Evolutionary conservation across 805 yeast species (phyloP), one percentile per base, ranked within the genome.

Genomic region (Peterozyma toletana): DNA sequence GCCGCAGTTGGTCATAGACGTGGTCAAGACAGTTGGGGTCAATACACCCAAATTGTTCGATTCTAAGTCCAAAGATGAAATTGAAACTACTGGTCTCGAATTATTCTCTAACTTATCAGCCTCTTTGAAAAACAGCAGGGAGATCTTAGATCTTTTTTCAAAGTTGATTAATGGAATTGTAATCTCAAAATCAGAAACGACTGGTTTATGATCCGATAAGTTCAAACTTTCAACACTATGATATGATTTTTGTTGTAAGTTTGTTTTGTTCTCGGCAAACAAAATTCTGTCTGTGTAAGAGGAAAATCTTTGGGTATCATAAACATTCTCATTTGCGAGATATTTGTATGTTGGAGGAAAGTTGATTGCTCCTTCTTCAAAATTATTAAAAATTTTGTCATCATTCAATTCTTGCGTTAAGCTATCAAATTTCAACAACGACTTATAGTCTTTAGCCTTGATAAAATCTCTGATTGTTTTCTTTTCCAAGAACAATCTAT

Each of bases 271-370:
- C 3, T 60, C 58, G 1, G 70, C 57, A 53, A 61, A 70, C 16
- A 78, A 53, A 2, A 79, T 67, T 30, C 86, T 64, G 48, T 79
- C 86, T 0, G 84, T 78, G 53, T 78, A 79, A 1, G 83, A 74
- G 0, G 86, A 84, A 6, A 62, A 57, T 39, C 84, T 60, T 15
- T 53, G 58, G 3, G 51, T 37, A 41, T 66, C 67, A 37, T 56
- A 57, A 35, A 58, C 54, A 21, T 50, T 50, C 35, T 53, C 48
- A 31, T 42, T 38, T 30, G 51, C 42, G 38, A 40, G 49, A 15
- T 70, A 60, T 51, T 77, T 78, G 53, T 73, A 79, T 2, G 83
- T 77, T 1, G 86, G 86, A 2, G 70, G 59, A 53, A 79, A 79
- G 1, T 48, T 40, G 16, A 80, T 68, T 1, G 53, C 50, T 2